Conservation (phyloP, 2,329 filamentous ascomycete species). For the Botrytis sinoallii region DNA sequence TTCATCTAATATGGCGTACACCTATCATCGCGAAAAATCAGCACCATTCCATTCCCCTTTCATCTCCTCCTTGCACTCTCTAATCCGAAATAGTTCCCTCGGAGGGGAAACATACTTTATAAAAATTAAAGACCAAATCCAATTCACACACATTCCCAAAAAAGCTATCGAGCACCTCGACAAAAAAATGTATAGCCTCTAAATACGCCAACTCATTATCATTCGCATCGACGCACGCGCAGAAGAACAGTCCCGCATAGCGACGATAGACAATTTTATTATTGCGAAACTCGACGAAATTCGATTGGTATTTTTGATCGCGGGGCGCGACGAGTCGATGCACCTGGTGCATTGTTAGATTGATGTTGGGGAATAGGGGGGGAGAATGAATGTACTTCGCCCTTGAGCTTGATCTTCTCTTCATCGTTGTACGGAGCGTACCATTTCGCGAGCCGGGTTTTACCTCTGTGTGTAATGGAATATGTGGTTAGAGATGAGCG, state of each 20-base stretch:
- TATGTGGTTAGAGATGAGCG: neutral
- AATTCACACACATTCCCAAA: conserved; percentile 99
- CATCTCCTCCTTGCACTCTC: neutral
- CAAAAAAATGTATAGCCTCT: conserved; percentile 98
- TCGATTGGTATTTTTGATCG: conserved; percentile 99
- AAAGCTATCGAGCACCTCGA: conserved; percentile 96
- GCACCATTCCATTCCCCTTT: neutral
- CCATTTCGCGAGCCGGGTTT: conserved; percentile 98
- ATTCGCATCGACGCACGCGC: conserved; percentile 97
- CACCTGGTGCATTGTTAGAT: conserved; percentile 53
- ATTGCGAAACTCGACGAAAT: conserved; percentile 95
- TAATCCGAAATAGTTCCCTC: neutral
- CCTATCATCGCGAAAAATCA: conserved; percentile 45
- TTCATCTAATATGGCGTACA: conserved; percentile 97
- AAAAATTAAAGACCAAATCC: conserved; percentile 81
- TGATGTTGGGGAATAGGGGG: neutral
- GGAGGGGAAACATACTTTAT: conserved; percentile 49
- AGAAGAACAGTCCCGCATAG: conserved; percentile 98
- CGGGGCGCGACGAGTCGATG: conserved; percentile 96
- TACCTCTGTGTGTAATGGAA: conserved; percentile 63
- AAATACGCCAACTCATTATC: conserved; percentile 97
- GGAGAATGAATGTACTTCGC: conserved; percentile 62
- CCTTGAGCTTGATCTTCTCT: conserved; percentile 98
- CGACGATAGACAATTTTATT: conserved; percentile 97
- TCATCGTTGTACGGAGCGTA: conserved; percentile 98